phyloP scores from a whole-genome alignment of 805 yeast species.

The Metschnikowia anglica region DNA sequence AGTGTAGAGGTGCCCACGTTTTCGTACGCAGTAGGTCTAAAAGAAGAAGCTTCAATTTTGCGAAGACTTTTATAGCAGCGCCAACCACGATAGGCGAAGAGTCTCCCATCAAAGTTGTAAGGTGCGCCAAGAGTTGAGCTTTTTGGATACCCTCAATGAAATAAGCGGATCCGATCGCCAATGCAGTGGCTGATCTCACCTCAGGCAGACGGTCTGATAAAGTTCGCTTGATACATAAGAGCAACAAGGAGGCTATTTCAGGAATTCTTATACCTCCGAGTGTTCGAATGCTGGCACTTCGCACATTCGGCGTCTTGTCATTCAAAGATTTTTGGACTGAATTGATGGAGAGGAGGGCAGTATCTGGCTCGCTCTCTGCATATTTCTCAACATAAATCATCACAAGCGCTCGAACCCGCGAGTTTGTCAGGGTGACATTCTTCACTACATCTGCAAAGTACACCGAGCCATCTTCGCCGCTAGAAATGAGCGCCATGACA shows the following conservation, averaged over 20 bases:
- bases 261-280: constrained; percentile 81
- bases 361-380: constrained; percentile 82
- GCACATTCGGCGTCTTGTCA: constrained; percentile 64
- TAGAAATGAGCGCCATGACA: constrained; percentile 38
- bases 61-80: constrained; percentile 59
- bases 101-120: constrained; percentile 63
- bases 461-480: constrained; percentile 41
- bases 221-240: constrained; percentile 69
- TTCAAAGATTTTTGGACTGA: constrained; percentile 81
- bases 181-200: constrained; percentile 78
- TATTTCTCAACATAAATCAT: constrained; percentile 70
- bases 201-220: constrained; percentile 68
- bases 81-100: constrained; percentile 65
- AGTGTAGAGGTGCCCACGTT: constrained; percentile 63
- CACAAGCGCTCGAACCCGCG: constrained; percentile 72
- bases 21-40: constrained; percentile 30
- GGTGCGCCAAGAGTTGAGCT: constrained; percentile 48
- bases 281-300: constrained; percentile 75
- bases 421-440: constrained; percentile 66
- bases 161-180: constrained; percentile 63
- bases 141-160: constrained; percentile 39
- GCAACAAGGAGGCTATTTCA: constrained; percentile 75
- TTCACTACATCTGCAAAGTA: constrained; percentile 86
- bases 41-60: constrained; percentile 36
- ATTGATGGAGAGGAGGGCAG: constrained; percentile 86